phyloP scores from a whole-genome alignment of 2,329 filamentous ascomycete genomes.

The Fusarium odoratissimum region DNA sequence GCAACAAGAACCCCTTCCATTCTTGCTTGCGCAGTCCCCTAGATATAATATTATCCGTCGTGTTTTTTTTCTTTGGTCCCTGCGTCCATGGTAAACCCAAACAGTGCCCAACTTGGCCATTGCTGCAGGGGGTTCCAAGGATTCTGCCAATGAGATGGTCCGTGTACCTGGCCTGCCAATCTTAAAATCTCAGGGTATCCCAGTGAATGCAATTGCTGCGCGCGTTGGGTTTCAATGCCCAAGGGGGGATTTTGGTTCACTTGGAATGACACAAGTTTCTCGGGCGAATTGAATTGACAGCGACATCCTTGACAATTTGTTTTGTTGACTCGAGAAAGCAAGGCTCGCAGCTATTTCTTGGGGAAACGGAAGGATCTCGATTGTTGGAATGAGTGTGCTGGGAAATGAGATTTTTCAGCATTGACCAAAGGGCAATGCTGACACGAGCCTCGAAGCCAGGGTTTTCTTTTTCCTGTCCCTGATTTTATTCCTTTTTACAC shows the following conservation, averaged over 20 bases:
- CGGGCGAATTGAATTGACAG: neutral
- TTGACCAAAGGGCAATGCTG: neutral
- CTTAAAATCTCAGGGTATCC: slow-evolving; percentile 38
- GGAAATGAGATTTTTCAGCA: neutral
- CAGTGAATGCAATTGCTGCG: neutral
- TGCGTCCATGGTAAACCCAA: slow-evolving; percentile 10
- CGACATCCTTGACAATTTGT: neutral
- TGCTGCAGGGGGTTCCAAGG: slow-evolving; percentile 19
- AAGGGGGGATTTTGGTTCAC: neutral
- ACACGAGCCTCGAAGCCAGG: neutral
- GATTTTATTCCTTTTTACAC: neutral
- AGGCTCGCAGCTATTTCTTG: neutral
- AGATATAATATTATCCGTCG: slow-evolving; percentile 22
- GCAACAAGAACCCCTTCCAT: neutral
- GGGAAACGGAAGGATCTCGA: slow-evolving; percentile 14
- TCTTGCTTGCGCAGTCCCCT: neutral
- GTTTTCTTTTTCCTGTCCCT: neutral
- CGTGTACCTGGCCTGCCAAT: slow-evolving; percentile 25
- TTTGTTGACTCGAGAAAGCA: neutral
- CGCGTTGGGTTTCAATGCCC: slow-evolving; percentile 33
- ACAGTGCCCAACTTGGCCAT: slow-evolving; percentile 30
- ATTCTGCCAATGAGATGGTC: slow-evolving; percentile 16
- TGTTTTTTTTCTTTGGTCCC: neutral
- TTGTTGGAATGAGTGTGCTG: slow-evolving; percentile 22
- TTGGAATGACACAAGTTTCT: slow-evolving; percentile 17